phyloP scores from a whole-genome alignment of 75 land plant genomes.

The Cryptomeria japonica region DNA sequence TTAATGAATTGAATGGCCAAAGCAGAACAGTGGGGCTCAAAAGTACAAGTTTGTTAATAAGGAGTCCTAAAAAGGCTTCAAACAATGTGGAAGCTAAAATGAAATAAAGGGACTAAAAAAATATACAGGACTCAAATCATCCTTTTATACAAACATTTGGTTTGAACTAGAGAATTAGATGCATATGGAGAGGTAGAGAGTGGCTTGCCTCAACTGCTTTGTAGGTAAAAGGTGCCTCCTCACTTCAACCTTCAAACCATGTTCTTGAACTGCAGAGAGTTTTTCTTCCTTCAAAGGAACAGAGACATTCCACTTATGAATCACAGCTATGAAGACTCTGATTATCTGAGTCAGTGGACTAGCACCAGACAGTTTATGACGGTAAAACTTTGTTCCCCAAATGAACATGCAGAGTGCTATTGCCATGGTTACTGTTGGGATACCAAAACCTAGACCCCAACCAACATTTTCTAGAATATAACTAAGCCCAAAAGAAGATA shows the following conservation, averaged over 20 bases:
- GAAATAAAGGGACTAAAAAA: not conserved
- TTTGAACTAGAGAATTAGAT: not conserved
- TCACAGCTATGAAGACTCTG: constrained; percentile 26
- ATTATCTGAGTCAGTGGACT: constrained; percentile 45
- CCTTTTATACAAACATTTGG: not conserved
- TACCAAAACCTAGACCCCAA: constrained; percentile 81
- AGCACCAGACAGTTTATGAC: constrained; percentile 26
- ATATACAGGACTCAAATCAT: not conserved
- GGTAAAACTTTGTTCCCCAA: constrained; percentile 44
- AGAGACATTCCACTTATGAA: constrained; percentile 18
- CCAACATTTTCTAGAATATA: constrained; percentile 72
- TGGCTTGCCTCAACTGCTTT: constrained; percentile 26
- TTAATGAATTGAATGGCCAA: not conserved
- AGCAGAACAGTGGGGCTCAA: not conserved
- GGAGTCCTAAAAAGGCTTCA: not conserved
- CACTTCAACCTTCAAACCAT: not conserved
- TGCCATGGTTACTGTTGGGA: constrained; percentile 60
- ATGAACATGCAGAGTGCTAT: constrained; percentile 43
- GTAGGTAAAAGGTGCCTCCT: constrained; percentile 30
- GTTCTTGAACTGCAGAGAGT: constrained; percentile 6
- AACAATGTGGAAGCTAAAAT: not conserved
- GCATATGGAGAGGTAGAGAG: not conserved
- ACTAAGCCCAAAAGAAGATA: constrained; percentile 59
- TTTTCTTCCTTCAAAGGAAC: not conserved
- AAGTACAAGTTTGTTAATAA: not conserved